Conservation (phyloP, 805 yeast genomes). For the Kuraishia piskuri region DNA sequence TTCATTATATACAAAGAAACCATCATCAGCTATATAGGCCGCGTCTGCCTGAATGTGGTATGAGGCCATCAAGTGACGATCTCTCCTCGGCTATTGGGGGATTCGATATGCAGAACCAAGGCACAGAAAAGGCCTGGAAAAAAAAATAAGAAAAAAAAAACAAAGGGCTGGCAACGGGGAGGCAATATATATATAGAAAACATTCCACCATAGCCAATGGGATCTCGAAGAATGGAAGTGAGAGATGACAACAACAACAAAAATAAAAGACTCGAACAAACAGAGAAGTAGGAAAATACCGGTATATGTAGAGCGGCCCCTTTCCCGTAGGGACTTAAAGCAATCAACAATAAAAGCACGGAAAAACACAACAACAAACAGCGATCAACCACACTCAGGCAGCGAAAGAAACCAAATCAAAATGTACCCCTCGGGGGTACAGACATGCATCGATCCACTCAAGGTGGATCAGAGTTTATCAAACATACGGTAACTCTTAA, state of each 20-base stretch:
- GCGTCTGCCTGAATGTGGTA: not conserved
- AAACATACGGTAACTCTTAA: slow-evolving; percentile 2
- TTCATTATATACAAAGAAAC: not conserved
- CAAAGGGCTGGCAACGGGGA: not conserved
- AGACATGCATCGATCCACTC: not conserved
- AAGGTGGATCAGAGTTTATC: not conserved
- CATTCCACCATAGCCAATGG: not conserved
- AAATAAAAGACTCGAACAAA: not conserved
- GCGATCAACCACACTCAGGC: not conserved
- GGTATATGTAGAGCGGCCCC: not conserved
- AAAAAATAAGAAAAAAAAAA: no score
- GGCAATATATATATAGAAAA: not conserved
- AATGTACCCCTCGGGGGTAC: not conserved
- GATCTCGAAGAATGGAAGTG: not conserved
- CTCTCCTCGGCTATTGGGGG: not conserved
- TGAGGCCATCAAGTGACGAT: not conserved
- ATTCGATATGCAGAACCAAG: not conserved
- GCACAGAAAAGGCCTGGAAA: not conserved
- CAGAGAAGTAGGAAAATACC: not conserved
- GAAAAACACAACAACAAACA: not conserved
- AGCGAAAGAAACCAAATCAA: not conserved
- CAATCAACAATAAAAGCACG: not conserved
- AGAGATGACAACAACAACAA: not conserved
- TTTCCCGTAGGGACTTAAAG: not conserved
- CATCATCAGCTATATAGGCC: not conserved